Percentiles rank a stretch among this genome's conserved stretches.
Evolutionary conservation across 805 yeast species (phyloP).

Genomic region (Nadsonia fulvescens): DNA sequence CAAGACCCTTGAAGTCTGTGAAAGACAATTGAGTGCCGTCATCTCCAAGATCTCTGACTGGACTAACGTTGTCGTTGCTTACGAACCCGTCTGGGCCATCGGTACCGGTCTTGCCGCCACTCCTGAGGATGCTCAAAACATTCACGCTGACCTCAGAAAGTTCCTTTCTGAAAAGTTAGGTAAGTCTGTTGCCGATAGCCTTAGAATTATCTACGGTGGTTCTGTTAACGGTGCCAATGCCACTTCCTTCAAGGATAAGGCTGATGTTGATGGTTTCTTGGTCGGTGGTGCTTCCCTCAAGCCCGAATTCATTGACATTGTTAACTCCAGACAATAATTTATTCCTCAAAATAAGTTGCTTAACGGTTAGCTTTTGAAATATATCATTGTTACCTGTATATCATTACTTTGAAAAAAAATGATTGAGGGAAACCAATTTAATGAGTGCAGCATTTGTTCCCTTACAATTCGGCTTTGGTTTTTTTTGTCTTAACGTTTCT

Average conservation of each 20-base stretch:
- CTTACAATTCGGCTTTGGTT: too few relatives aligned
- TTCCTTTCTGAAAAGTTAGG: slow-evolving; percentile 67
- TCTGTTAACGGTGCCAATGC: slow-evolving; percentile 94
- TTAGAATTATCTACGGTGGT: slow-evolving; percentile 96
- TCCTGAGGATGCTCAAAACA: slow-evolving; percentile 92
- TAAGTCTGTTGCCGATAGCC: slow-evolving; percentile 51
- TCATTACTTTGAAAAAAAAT: too few relatives aligned
- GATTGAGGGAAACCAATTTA: too few relatives aligned
- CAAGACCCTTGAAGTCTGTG: slow-evolving; percentile 68
- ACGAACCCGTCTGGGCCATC: slow-evolving; percentile 99
- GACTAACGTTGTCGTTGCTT: slow-evolving; percentile 84
- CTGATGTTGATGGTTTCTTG: slow-evolving; percentile 93
- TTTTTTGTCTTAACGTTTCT: too few relatives aligned
- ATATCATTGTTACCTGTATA: too few relatives aligned
- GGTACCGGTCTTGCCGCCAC: slow-evolving; percentile 99
- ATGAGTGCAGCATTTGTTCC: too few relatives aligned
- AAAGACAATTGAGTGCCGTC: slow-evolving; percentile 82
- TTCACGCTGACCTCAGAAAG: slow-evolving; percentile 76
- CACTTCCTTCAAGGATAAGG: slow-evolving; percentile 72
- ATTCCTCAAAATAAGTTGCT: too few relatives aligned
- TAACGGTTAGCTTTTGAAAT: too few relatives aligned
- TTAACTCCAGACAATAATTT: slow-evolving; percentile 79
- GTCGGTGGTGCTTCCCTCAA: slow-evolving; percentile 99
- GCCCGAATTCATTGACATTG: slow-evolving; percentile 92
- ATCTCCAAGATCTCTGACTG: slow-evolving; percentile 70